Evolutionary conservation across 768 basidiomycete species (phyloP), one percentile per base, ranked within the genome.

Genomic region (Cystobasidium onofrii): DNA sequence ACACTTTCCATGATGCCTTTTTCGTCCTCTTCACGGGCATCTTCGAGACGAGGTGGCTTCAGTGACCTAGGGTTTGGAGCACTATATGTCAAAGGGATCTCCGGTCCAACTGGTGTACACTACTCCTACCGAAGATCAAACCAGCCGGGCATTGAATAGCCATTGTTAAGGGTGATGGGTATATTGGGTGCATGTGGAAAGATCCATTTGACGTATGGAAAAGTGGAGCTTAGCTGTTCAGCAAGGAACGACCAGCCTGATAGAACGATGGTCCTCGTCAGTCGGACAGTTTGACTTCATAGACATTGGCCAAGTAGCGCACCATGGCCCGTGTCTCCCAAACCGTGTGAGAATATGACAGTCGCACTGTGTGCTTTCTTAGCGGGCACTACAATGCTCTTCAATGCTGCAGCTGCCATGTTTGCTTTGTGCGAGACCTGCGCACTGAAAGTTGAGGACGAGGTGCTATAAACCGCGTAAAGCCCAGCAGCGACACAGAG

Each of bases 241-340:
- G 74, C 66, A 31, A 74, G 39, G 66, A 74, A 74, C n/a, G 71
- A 55, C 74, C 74, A 74, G 27, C 73, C 73, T 74, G 65, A 7
- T 20, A 18, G 23, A 4, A 55, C 12, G 39, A 15, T 4, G 27
- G 33, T 2, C 44, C 7, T 44, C 23, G 39, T 34, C n/a, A 64
- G 63, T 23, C 29, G 25, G 63, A 44, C 34, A 17, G 9, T 25
- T 39, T 41, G 27, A 13, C 33, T 12, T 6, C 29, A 25, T 33
- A 25, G 3, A 23, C 60, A 64, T 6, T 25, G 31, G 39, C 7
- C 39, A 15, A 20, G 3, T 20, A 3, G 18, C 46, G 3, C 18
- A 50, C 41, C 65, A 50, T 52, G 25, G 6, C 69, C 69, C 1
- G 69, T 71, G 54, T 71, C 69, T 33, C 69, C 69, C 13, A 71